Percentiles rank a stretch among this genome's conserved stretches.
Conservation (phyloP, 768 basidiomycete genomes). For the Boletus huronensis region DNA sequence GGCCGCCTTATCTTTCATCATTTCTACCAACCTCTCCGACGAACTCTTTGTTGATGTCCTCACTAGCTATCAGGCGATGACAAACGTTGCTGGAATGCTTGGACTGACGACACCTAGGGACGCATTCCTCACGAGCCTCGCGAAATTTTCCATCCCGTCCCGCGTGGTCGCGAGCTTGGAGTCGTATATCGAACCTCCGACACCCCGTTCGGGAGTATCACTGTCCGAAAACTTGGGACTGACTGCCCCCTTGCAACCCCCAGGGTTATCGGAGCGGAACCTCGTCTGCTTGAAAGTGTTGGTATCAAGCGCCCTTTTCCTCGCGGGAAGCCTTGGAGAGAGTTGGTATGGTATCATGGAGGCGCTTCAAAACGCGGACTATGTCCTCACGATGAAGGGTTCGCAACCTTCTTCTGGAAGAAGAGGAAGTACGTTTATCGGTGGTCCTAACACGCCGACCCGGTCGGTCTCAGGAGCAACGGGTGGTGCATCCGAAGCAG, state of each 20-base stretch:
- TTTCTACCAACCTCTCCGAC: conserved; percentile 88
- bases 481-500: conserved; percentile 9
- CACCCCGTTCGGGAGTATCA: conserved; percentile 55
- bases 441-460: conserved; percentile 34
- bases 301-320: conserved; percentile 69
- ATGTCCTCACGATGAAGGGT: conserved; percentile 71
- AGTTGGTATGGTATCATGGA: conserved; percentile 93
- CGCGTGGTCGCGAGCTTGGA: conserved; percentile 85
- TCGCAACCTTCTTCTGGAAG: conserved; percentile 30
- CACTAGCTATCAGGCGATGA: conserved; percentile 76
- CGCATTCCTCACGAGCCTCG: conserved; percentile 85
- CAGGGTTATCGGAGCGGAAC: conserved; percentile 84
- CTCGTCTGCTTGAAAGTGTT: conserved; percentile 86
- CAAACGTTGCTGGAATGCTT: conserved; percentile 88
- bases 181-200: conserved; percentile 48
- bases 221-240: conserved; percentile 71
- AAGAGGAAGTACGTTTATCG: conserved; percentile 33
- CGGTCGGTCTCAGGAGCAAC: conserved; percentile 39
- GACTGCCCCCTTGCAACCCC: conserved; percentile 48
- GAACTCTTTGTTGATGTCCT: conserved; percentile 88
- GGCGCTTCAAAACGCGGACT: conserved; percentile 91
- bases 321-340: conserved; percentile 82
- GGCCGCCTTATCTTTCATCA: conserved; percentile 84
- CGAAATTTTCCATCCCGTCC: conserved; percentile 91
- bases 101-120: conserved; percentile 83